Base-by-base conservation (phyloP, 176 grass and related monocot species). In the Coix lacrymajobi region DNA sequence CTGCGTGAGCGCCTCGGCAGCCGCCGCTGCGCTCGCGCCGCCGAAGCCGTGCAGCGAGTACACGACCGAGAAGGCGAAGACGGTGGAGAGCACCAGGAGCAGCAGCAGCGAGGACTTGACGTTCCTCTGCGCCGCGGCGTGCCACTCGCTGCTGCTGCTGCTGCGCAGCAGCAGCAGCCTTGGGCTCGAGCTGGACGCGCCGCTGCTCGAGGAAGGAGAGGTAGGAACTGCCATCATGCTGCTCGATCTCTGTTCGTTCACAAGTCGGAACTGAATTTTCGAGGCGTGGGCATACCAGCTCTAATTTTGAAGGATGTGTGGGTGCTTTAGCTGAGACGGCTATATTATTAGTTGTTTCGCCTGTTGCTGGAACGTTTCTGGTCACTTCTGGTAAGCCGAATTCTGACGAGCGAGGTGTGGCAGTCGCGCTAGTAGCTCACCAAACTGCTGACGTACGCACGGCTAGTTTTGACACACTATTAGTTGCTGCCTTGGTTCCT, bases 51-150 rank as follows among this genome's bases (percentile, higher is more conserved):
- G 57, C 33, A 84, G 78, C 6, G 70, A 88, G 69, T 75, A 65
- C 16, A 87, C 46, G 58, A 83, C 65, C 11, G 81, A 83, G 62
- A 85, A 48, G 25, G 85, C 77, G 75, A 76, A 87, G 72, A 82
- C 0, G 29, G 88, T 69, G 81, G 91, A 93, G 69, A 90, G 16
- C 34, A 77, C 51, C 25, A 93, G 85, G 6, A 93, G 88, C 5
- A 90, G 71, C 40, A 90, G 60, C 73, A 90, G 69, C 45, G 73
- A 87, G 37, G 81, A 83, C 66, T 71, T 83, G 46, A 90, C 1
- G 78, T 90, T 93, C 71, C 83, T 36, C 74, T 64, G 88, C 70
- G 49, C 62, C 62, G 76, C 90, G 26, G 45, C 83, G 68, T 45
- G 39, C 90, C 86, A 92, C 62, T 92, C 86, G 28, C 52, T 76